Evolutionary conservation across 1,284 basidiomycete genomes (phyloP), one percentile per base, ranked within the genome.

Genomic region (Austropuccinia psidii): DNA sequence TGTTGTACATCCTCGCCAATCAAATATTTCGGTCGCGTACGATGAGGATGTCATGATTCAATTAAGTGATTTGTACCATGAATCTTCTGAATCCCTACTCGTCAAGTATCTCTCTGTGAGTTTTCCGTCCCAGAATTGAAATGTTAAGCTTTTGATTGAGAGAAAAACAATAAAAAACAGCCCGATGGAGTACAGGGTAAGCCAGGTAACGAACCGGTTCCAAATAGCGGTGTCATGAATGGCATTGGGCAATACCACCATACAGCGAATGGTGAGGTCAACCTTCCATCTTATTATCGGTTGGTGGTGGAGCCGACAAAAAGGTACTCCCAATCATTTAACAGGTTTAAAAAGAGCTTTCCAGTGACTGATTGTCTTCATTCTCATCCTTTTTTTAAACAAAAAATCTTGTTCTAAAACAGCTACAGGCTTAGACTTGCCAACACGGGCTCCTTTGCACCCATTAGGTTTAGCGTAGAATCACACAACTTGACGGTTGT

Each of bases 401-500:
- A n/a, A n/a, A n/a, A n/a, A n/a, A 33, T 35, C 50, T 37, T 29
- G 33, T 21, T 55, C 11, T 64, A 19, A 24, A 15, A 43, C 66
- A 69, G 72, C 4, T 74, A 74, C 33, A 50, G 72, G 49, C 54
- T 74, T n/a, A 43, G 72, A 24, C 39, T 74, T 24, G 37, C 66
- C 13, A 74, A 66, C 21, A 45, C 72, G 31, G 62, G 61, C 6
- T 66, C 78, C 4, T 78, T 79, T 66, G 64, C 76, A 60, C 73
- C 76, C 43, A 73, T 75, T 31, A 58, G 66, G 47, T 79, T 79
- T 75, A 75, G 70, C 31, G 75, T 80, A 69, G 79, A 80, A 67
- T 69, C 68, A n/a, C 79, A 80, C 74, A 75, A 73, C 15, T 64
- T 80, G 17, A 78, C 76, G 1, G 77, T 80, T 43, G 66, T 80